Evolutionary conservation across 139 green algal genomes (phyloP), one percentile per base, ranked within the genome.

Genomic region (Auxenochlorella pyrenoidosa): DNA sequence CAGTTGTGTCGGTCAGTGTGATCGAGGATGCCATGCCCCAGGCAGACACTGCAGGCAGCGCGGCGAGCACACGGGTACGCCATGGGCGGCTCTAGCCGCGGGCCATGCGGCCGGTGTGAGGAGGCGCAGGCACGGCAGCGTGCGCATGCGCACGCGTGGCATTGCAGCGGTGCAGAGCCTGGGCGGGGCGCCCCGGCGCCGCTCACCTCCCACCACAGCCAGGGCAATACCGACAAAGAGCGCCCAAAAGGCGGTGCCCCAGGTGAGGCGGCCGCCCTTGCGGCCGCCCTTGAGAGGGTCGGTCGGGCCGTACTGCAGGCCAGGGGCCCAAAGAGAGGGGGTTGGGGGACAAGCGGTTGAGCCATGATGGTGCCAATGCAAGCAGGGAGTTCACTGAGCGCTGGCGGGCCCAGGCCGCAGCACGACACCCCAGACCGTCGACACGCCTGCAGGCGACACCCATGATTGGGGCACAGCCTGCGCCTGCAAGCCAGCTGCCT

Each of bases 1-100:
- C 80, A 6, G 80, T 85, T 38, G 12, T 38, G 63, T 85, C 80
- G 26, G 80, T 85, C 22, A 63, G 28, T 0, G 47, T 18, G 63
- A 85, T 63, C 36, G 38, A 65, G 16, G 5, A 34, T 0, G 80
- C 80, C 80, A 85, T 12, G 40, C 80, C 80, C 80, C 80, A 85
- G 40, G 60, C 80, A 30, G 60, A 59, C 54, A 85, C 63, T 75
- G 68, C 68, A 43, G 68, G 68, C n/a, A 22, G n/a, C 36, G 68
- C 15, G 68, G 32, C 32, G 13, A 43, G 1, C 16, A 2, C 19
- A 15, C 16, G 28, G 22, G 12, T 4, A 40, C 22, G 21, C 5
- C 66, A 21, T n/a, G 66, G 32, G 3, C 21, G 59, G 21, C 22
- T 30, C 21, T 8, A 12, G 59, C 59, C 8, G 59, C 59, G 59